phyloP scores from a whole-genome alignment of 2,329 filamentous ascomycete species.

The Aspergillus pseudoglaucus region DNA sequence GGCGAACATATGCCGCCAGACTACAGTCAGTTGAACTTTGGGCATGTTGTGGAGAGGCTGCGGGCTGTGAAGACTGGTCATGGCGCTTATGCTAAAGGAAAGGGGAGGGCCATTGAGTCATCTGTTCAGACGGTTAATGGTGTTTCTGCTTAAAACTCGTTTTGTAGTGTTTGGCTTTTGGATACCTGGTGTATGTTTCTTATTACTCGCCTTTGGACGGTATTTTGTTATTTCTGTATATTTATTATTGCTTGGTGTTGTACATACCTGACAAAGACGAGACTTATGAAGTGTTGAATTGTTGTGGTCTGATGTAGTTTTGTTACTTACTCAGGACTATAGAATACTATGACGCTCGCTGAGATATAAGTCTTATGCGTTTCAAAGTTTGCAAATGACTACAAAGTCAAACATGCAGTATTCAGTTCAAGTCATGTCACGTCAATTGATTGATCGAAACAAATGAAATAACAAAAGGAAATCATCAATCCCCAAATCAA shows the following conservation, averaged over 20 bases:
- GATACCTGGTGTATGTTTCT: too few species aligned
- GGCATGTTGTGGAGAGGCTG: slow-evolving; percentile 28
- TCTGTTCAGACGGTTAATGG: slow-evolving; percentile 2
- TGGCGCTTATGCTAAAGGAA: slow-evolving; percentile 7
- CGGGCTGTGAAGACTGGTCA: slow-evolving; percentile 18
- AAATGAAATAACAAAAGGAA: neutral
- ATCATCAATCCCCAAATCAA: neutral
- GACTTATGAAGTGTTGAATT: too few species aligned
- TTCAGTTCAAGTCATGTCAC: slow-evolving; percentile 12
- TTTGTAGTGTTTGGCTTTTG: too few species aligned
- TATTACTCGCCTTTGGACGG: too few species aligned
- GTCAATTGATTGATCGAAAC: slow-evolving; percentile 2
- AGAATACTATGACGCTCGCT: too few species aligned
- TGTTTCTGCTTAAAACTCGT: too few species aligned
- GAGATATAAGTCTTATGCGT: too few species aligned
- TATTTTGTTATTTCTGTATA: too few species aligned
- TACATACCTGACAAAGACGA: too few species aligned
- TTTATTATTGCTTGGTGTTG: too few species aligned
- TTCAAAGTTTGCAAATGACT: neutral
- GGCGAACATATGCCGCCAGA: slow-evolving; percentile 57
- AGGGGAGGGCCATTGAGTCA: slow-evolving; percentile 9
- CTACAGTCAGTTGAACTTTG: slow-evolving; percentile 32
- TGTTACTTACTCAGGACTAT: too few species aligned
- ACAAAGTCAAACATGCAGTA: neutral
- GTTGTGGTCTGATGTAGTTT: too few species aligned